phyloP scores from a whole-genome alignment of 2,329 filamentous ascomycete genomes.

The Fusarium sacchari region DNA sequence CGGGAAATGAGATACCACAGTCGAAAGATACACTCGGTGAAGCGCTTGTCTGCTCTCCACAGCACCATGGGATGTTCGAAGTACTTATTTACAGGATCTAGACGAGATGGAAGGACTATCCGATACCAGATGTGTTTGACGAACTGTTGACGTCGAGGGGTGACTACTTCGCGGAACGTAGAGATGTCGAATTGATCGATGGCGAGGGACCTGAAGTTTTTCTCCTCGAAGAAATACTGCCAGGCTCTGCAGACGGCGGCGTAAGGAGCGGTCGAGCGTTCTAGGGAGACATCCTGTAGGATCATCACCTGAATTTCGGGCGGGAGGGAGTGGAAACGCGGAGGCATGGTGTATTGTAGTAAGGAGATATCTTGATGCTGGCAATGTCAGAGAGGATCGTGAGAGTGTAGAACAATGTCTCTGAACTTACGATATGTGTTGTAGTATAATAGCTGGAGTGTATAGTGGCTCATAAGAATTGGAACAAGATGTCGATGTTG shows the following conservation, averaged over 20 bases:
- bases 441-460: too few species aligned
- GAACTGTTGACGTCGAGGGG: neutral
- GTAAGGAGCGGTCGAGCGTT: rapidly evolving
- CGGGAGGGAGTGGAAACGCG: neutral
- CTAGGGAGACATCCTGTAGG: neutral
- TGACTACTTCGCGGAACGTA: too few species aligned
- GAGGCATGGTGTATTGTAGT: neutral
- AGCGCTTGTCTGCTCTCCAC: neutral
- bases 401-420: neutral
- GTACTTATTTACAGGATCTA: too few species aligned
- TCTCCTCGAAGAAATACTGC: constrained; percentile 9
- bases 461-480: neutral
- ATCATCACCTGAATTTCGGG: neutral
- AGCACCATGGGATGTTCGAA: neutral
- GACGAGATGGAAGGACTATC: neutral
- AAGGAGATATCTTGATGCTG: neutral
- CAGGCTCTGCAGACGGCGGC: constrained; percentile 4
- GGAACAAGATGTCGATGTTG: neutral
- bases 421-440: neutral
- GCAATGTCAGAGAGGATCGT: neutral
- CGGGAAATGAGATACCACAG: constrained; percentile 3
- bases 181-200: neutral
- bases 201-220: neutral
- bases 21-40: neutral
- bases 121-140: constrained; percentile 18